Percentiles rank a stretch among this genome's conserved stretches.
Conservation (phyloP, 2,329 filamentous ascomycete genomes). For the Ophiocordyceps camponoti-rufipedis region DNA sequence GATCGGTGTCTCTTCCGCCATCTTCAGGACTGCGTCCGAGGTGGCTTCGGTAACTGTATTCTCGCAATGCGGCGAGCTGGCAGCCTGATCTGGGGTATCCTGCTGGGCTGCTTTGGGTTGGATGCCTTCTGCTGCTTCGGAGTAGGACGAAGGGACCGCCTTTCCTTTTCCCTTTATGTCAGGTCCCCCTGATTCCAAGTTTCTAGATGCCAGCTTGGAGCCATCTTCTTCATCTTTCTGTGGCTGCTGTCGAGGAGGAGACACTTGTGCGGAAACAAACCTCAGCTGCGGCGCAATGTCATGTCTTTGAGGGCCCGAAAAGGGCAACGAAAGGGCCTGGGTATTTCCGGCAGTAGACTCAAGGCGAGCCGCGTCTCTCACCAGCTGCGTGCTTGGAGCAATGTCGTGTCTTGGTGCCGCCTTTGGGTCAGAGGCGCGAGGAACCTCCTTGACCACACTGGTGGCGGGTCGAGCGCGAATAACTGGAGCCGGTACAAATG, state of each 20-base stretch:
- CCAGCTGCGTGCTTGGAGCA: background rate
- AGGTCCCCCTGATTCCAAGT: background rate
- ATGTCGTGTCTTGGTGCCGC: background rate
- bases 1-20: background rate
- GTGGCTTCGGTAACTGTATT: background rate
- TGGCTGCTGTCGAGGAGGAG: no score
- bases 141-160: background rate
- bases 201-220: background rate
- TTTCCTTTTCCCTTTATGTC: no score
- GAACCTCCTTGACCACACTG: slow-evolving; percentile 3
- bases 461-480: slow-evolving; percentile 2
- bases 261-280: no score
- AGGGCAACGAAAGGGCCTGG: no score
- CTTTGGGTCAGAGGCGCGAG: background rate
- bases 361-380: background rate
- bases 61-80: background rate
- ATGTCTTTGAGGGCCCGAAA: no score
- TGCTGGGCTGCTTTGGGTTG: background rate
- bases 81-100: background rate
- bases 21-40: background rate
- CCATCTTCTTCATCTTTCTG: no score
- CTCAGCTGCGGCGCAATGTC: no score
- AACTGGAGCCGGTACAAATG: slow-evolving; percentile 3
- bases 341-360: no score
- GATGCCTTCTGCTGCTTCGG: background rate